phyloP scores from a whole-genome alignment of 805 yeast genomes.

The Yamadazyma tumulicola region DNA sequence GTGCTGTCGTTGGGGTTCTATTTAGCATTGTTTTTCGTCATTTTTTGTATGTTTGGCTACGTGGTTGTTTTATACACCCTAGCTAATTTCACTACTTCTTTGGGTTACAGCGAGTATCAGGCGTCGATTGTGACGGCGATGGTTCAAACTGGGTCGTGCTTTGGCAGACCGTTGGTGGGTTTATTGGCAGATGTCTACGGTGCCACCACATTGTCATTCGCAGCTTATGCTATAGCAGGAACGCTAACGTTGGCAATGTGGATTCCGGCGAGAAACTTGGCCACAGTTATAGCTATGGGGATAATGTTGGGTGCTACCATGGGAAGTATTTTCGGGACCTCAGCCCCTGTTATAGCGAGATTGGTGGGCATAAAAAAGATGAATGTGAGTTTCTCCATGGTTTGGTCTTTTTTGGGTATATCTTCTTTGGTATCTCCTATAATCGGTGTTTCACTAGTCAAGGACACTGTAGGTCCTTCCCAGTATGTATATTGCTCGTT shows the following conservation, averaged over 20 bases:
- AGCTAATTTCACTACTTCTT: slow-evolving; percentile 55
- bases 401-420: slow-evolving; percentile 51
- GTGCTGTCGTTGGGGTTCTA: slow-evolving; percentile 38
- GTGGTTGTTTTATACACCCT: slow-evolving; percentile 56
- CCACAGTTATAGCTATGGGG: slow-evolving; percentile 52
- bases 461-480: slow-evolving; percentile 29
- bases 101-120: slow-evolving; percentile 53
- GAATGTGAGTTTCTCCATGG: slow-evolving; percentile 46
- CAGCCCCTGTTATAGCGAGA: slow-evolving; percentile 49
- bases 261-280: slow-evolving; percentile 52
- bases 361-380: slow-evolving; percentile 53
- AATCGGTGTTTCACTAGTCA: slow-evolving; percentile 52
- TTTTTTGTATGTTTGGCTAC: slow-evolving; percentile 56
- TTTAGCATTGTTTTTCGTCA: slow-evolving; percentile 32
- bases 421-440: slow-evolving; percentile 57
- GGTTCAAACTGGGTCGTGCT: slow-evolving; percentile 53
- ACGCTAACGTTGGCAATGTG: slow-evolving; percentile 35
- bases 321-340: slow-evolving; percentile 60
- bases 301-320: slow-evolving; percentile 52
- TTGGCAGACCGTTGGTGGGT: slow-evolving; percentile 59
- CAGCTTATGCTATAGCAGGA: slow-evolving; percentile 22
- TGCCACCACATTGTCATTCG: slow-evolving; percentile 40
- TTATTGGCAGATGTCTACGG: slow-evolving; percentile 49
- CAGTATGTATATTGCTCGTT: slow-evolving; percentile 54
- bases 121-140: slow-evolving; percentile 59